A percentile compares a stretch with the other conserved stretches of the same genome.
phyloP scores from a whole-genome alignment of 108 stramenopile genomes.

The Skeletonema potamos region DNA sequence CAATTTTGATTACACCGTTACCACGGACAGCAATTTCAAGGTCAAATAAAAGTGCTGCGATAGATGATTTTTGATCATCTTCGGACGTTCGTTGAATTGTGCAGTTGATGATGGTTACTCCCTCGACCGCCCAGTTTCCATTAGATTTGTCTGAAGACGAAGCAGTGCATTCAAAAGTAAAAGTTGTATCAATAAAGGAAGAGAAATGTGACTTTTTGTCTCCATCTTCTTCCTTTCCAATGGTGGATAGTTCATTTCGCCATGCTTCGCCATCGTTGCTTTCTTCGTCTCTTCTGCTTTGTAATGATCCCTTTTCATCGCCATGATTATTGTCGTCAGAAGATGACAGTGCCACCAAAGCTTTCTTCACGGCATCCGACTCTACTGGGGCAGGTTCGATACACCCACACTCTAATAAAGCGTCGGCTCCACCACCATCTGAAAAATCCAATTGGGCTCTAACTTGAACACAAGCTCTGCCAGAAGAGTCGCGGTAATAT shows the following conservation, averaged over 20 bases:
- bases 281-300: background rate
- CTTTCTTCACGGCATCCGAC: background rate
- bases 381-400: slow-evolving; percentile 21
- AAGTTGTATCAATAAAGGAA: slow-evolving; percentile 1
- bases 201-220: background rate
- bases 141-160: background rate
- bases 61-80: background rate
- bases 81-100: slow-evolving; percentile 23
- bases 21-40: slow-evolving; percentile 42
- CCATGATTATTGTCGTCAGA: background rate
- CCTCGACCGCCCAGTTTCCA: slow-evolving; percentile 28
- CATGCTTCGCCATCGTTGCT: slow-evolving; percentile 1
- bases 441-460: slow-evolving; percentile 20
- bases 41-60: slow-evolving; percentile 25
- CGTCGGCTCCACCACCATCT: slow-evolving; percentile 1
- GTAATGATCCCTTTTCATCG: background rate
- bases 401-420: slow-evolving; percentile 18
- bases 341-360: background rate
- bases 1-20: slow-evolving; percentile 18
- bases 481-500: slow-evolving; percentile 44
- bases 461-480: slow-evolving; percentile 26
- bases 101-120: slow-evolving; percentile 24
- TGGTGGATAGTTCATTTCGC: slow-evolving; percentile 6
- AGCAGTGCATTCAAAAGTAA: slow-evolving; percentile 30
- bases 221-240: slow-evolving; percentile 16